Conservation (phyloP, 2,329 filamentous ascomycete genomes). For the Colletotrichum sidae region DNA sequence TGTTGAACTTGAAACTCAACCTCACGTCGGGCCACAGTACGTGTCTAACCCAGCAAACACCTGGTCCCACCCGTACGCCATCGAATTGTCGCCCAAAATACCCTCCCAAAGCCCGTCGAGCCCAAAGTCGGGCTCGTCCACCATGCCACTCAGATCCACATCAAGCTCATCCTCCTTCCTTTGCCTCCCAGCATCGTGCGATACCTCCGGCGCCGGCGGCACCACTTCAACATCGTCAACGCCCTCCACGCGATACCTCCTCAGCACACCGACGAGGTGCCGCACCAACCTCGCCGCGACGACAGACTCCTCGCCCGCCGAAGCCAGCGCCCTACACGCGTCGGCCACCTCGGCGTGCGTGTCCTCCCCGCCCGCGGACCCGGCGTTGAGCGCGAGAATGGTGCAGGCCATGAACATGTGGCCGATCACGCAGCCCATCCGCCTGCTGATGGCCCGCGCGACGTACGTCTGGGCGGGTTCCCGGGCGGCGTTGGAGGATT, state of each 20-base stretch:
- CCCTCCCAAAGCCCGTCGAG: constrained; percentile 39
- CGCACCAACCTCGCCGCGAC: constrained; percentile 40
- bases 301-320: constrained; percentile 36
- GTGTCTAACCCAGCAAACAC: constrained; percentile 41
- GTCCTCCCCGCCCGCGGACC: constrained; percentile 14
- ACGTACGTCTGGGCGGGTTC: background rate
- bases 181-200: background rate
- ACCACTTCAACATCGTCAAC: constrained; percentile 8
- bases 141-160: background rate
- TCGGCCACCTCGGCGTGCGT: constrained; percentile 34
- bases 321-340: constrained; percentile 39
- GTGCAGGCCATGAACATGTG: constrained; percentile 41
- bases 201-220: background rate
- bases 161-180: background rate
- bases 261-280: constrained; percentile 38
- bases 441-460: constrained; percentile 6
- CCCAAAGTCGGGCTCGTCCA: constrained; percentile 11
- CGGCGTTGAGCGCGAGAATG: constrained; percentile 38
- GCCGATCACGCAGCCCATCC: constrained; percentile 41
- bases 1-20: no score
- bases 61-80: constrained; percentile 40
- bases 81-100: constrained; percentile 32
- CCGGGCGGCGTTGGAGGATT: constrained; percentile 5
- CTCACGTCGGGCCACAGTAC: constrained; percentile 35
- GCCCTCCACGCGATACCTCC: constrained; percentile 35